These are phyloP conservation scores for Pilaira anomala DNA, from an alignment of 192 early-diverging fungal species.

Conservation along the genomic window DNA sequence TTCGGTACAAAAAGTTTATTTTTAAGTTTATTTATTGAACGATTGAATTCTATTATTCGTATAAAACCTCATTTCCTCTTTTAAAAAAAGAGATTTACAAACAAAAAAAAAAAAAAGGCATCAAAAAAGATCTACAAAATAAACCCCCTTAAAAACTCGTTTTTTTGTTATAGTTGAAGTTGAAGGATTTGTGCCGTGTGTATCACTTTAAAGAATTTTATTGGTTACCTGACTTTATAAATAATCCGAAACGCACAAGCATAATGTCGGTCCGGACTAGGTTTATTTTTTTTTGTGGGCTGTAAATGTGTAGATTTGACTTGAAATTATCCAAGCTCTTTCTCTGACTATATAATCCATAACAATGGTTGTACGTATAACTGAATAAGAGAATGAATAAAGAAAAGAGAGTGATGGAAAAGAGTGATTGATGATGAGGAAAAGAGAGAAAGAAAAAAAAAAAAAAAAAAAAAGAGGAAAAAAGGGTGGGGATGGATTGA, in stretches of 20 bases:
- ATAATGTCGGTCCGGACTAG: no score
- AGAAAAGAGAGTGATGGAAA: background rate
- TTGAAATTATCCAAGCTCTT: conserved; percentile 1
- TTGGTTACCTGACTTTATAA: background rate
- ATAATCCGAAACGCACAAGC: background rate
- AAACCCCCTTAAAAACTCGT: no score
- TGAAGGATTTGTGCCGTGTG: no score
- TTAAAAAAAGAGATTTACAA: no score
- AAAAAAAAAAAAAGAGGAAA: background rate
- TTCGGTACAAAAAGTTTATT: no score
- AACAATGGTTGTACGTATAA: conserved; percentile 24
- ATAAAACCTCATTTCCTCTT: no score
- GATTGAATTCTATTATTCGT: no score
- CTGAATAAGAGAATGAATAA: conserved; percentile 18
- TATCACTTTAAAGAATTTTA: no score
- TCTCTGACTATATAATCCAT: conserved; percentile 15
- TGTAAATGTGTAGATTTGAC: conserved; percentile 3
- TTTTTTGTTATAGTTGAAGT: no score
- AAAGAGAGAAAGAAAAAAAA: background rate
- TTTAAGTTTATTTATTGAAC: no score
- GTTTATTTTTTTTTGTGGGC: background rate
- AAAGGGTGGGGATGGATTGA: background rate
- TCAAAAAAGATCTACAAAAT: no score
- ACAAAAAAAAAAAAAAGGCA: no score
- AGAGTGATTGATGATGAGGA: conserved; percentile 19